Conservation (phyloP, 148 eudicot species). For the Linanthus parryae region DNA sequence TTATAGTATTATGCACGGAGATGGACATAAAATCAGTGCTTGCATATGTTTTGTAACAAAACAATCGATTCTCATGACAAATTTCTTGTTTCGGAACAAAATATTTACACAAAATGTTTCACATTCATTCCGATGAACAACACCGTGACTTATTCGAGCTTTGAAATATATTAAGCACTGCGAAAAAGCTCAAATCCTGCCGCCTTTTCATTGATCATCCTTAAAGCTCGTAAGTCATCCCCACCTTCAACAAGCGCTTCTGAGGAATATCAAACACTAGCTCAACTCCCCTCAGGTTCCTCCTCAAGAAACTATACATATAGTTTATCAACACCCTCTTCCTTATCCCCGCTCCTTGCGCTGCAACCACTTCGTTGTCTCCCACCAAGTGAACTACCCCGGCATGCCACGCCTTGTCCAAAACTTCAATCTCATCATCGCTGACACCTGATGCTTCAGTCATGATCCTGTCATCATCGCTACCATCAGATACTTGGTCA, state of each 20-base stretch:
- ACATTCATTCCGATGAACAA: no score
- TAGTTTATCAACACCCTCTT: slow-evolving; percentile 11
- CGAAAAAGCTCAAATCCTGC: no score
- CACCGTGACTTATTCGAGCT: no score
- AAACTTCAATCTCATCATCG: slow-evolving; percentile 22
- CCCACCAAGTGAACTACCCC: slow-evolving; percentile 36
- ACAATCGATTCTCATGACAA: no score
- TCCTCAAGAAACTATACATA: slow-evolving; percentile 24
- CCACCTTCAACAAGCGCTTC: slow-evolving; percentile 29
- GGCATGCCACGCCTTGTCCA: slow-evolving; percentile 36
- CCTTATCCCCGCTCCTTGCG: slow-evolving; percentile 7
- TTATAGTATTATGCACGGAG: no score
- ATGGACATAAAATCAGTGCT: no score
- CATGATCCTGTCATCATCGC: slow-evolving; percentile 1
- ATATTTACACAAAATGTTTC: no score
- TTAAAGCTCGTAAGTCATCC: slow-evolving; percentile 37
- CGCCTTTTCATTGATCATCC: no score
- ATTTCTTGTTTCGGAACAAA: no score
- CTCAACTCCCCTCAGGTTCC: slow-evolving; percentile 15
- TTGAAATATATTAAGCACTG: no score
- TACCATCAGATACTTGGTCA: background rate
- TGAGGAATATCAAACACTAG: slow-evolving; percentile 22
- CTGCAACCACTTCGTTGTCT: slow-evolving; percentile 10
- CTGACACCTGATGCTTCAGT: slow-evolving; percentile 12
- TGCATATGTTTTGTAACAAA: no score